Evolutionary conservation across 306 rosid genomes (phyloP).

Genomic region (Amphicarpaea edgeworthii): DNA sequence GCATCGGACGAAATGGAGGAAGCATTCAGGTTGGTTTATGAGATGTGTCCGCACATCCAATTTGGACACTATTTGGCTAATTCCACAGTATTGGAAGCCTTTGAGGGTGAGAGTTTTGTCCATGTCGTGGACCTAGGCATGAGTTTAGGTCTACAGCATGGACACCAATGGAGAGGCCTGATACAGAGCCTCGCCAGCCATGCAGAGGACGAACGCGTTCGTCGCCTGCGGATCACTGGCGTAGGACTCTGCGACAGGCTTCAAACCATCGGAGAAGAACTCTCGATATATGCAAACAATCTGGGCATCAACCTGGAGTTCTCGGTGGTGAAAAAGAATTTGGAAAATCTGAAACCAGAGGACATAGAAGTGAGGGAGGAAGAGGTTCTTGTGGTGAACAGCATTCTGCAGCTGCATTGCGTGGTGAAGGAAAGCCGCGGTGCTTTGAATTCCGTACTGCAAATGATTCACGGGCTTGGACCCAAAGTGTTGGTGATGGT

Average conservation of each 20-base stretch:
- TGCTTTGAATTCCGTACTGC: constrained; percentile 77
- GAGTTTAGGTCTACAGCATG: constrained; percentile 73
- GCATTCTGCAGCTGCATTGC: constrained; percentile 88
- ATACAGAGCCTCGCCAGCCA: constrained; percentile 61
- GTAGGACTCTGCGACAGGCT: constrained; percentile 65
- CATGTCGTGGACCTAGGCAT: constrained; percentile 88
- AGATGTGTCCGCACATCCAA: constrained; percentile 79
- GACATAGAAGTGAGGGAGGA: constrained; percentile 63
- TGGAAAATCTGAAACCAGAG: constrained; percentile 61
- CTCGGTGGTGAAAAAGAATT: constrained; percentile 60
- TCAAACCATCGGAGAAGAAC: constrained; percentile 66
- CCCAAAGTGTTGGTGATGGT: constrained; percentile 73
- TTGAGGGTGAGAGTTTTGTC: constrained; percentile 86
- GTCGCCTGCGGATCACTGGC: constrained; percentile 61
- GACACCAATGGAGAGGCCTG: constrained; percentile 79
- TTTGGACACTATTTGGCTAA: constrained; percentile 89
- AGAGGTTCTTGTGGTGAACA: constrained; percentile 75
- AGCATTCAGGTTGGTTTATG: constrained; percentile 75
- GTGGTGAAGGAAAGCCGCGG: constrained; percentile 93
- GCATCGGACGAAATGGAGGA: constrained; percentile 71
- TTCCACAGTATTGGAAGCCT: constrained; percentile 86
- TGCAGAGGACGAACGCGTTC: constrained; percentile 40
- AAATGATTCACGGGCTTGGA: constrained; percentile 69
- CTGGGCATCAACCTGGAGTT: constrained; percentile 64
- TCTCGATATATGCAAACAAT: constrained; percentile 55